Evolutionary conservation across 768 basidiomycete species (phyloP).

Genomic region (Lyophyllum shimeji): DNA sequence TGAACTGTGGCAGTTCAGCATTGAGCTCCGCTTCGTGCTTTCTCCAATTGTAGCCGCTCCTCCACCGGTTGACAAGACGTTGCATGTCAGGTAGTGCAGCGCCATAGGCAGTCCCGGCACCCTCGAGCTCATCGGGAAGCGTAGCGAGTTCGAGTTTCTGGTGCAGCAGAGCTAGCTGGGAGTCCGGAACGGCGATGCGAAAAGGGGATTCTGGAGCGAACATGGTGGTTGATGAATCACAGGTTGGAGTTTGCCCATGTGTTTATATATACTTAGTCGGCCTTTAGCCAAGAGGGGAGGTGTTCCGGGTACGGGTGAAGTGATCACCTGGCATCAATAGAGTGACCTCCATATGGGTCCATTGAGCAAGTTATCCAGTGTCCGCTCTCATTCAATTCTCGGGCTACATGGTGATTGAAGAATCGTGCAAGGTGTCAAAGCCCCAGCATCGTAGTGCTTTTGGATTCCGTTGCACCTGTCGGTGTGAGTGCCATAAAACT

Average conservation of each 20-base stretch:
- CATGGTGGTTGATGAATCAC: conserved; percentile 4
- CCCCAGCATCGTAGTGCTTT: background rate
- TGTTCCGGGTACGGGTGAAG: background rate
- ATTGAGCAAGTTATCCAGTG: no score
- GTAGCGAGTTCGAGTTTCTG: conserved; percentile 46
- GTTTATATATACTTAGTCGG: background rate
- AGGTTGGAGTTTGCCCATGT: background rate
- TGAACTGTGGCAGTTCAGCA: conserved; percentile 54
- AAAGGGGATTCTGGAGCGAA: conserved; percentile 32
- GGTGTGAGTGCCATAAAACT: background rate
- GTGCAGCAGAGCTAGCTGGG: conserved; percentile 36
- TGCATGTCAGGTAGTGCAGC: conserved; percentile 47
- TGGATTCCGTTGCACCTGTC: background rate
- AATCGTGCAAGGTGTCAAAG: background rate
- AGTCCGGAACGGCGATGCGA: conserved; percentile 45
- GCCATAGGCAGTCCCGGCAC: conserved; percentile 49
- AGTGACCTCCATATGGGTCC: background rate
- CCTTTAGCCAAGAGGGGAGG: background rate
- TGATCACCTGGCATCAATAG: background rate
- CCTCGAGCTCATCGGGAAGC: conserved; percentile 58
- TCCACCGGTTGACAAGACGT: conserved; percentile 48
- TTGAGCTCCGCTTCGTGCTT: conserved; percentile 53
- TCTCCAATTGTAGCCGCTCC: conserved; percentile 55
- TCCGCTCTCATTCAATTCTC: background rate
- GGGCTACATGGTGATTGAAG: background rate